Evolutionary conservation across 108 stramenopile species (phyloP), one percentile per base, ranked within the genome.

Genomic region (Phaeodactylum tricornutum): DNA sequence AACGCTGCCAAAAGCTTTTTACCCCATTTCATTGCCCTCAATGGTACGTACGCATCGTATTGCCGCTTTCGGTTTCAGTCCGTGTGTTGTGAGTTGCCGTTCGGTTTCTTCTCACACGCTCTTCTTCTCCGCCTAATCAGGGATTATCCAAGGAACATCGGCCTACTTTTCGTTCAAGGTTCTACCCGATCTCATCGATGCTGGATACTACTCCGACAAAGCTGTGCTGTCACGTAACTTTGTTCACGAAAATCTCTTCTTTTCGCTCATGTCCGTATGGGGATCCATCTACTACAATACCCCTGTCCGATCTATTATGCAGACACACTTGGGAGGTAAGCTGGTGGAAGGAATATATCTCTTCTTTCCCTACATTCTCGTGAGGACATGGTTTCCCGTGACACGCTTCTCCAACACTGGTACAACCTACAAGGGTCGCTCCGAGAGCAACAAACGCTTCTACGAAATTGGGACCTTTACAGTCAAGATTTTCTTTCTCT

Each of bases 181-280:
- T 19, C 47, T 67, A 14, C 66, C 66, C 9, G 59, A 67, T 19
- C 30, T 67, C 27, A 50, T 60, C 9, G 66, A 67, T 55, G 50
- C 66, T 9, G 66, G 66, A 9, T 67, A 67, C 39, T 60, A 60
- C 46, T 67, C 66, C 0, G 66, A 67, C 41, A 59, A 67, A 24
- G 58, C 59, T 6, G 66, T 67, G 21, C 22, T 59, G 3, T 60
- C 59, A 12, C 51, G 66, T 24, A 60, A 27, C 52, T 67, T 67
- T 55, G 59, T 67, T 22, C 66, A 67, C 38, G 66, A 67, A 28
- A 67, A 67, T 47, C 48, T 54, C 27, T 67, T 60, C 40, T 67
- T 60, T 39, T 27, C 26, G 7, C 22, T 67, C 22, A 50, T 60
- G 53, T 30, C 33, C 4, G 47, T 49, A 23, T 67, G 55, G 43